phyloP scores from a whole-genome alignment of 371 early-diverging fungal genomes.

The Circinella minor region DNA sequence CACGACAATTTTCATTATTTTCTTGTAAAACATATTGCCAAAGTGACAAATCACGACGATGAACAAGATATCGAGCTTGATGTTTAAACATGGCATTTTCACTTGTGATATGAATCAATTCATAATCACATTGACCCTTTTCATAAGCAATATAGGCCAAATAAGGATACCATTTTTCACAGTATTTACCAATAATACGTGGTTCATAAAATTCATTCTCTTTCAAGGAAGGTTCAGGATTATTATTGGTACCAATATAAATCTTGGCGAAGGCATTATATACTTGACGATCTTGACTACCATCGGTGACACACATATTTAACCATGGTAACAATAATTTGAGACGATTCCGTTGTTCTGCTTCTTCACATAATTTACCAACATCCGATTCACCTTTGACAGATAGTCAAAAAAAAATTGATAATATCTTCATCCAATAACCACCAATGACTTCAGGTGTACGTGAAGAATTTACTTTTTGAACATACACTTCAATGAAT shows the following conservation, averaged over 20 bases:
- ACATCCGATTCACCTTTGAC: conserved; percentile 84
- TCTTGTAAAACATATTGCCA: conserved; percentile 87
- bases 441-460: conserved; percentile 97
- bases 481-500: conserved; percentile 98
- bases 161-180: conserved; percentile 97
- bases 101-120: conserved; percentile 92
- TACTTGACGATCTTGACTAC: conserved; percentile 84
- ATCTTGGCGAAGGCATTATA: conserved; percentile 98
- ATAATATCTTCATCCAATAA: conserved; percentile 90
- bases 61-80: conserved; percentile 94
- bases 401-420: conserved; percentile 85
- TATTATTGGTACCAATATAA: conserved; percentile 98
- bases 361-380: conserved; percentile 88
- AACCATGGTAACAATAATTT: conserved; percentile 94
- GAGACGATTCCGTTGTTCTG: conserved; percentile 95
- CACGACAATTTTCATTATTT: conserved; percentile 82
- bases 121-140: conserved; percentile 93
- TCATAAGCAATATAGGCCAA: conserved; percentile 95
- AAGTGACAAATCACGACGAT: conserved; percentile 82
- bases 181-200: conserved; percentile 92
- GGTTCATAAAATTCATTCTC: conserved; percentile 93
- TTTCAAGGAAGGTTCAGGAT: conserved; percentile 94
- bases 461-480: conserved; percentile 94
- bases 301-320: conserved; percentile 86
- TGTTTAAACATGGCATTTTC: conserved; percentile 99